These are phyloP conservation scores for Corylus americana DNA, from an alignment of 306 rosid species.

Conservation along the genomic window DNA sequence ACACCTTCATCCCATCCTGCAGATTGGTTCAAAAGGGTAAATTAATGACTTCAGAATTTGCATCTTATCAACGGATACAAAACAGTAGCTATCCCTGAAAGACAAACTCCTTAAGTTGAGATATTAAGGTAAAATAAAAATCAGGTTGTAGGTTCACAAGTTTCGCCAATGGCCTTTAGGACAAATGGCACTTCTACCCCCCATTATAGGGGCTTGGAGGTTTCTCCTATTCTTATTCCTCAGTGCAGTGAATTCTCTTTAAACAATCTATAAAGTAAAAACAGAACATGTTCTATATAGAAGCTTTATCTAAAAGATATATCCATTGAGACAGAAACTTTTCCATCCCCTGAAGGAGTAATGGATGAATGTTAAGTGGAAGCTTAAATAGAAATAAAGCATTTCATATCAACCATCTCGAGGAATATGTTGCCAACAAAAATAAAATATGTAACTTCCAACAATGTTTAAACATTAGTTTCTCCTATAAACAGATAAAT, in stretches of 20 bases:
- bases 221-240: too few species aligned
- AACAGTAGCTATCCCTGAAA: neutral
- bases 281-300: neutral
- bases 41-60: neutral
- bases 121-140: neutral
- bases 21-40: conserved; percentile 17
- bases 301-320: neutral
- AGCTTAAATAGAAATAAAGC: neutral
- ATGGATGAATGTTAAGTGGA: neutral
- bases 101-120: neutral
- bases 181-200: too few species aligned
- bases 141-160: neutral
- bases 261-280: neutral
- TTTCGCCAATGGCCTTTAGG: neutral
- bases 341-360: neutral
- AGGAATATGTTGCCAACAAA: neutral
- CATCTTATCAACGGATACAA: neutral
- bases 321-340: neutral
- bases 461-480: neutral
- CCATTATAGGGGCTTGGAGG: too few species aligned
- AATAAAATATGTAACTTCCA: neutral
- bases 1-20: conserved; percentile 99
- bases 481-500: neutral
- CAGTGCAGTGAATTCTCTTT: neutral
- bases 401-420: neutral